Base-by-base conservation (phyloP, 768 basidiomycete species). In the Boletus insuetus region DNA sequence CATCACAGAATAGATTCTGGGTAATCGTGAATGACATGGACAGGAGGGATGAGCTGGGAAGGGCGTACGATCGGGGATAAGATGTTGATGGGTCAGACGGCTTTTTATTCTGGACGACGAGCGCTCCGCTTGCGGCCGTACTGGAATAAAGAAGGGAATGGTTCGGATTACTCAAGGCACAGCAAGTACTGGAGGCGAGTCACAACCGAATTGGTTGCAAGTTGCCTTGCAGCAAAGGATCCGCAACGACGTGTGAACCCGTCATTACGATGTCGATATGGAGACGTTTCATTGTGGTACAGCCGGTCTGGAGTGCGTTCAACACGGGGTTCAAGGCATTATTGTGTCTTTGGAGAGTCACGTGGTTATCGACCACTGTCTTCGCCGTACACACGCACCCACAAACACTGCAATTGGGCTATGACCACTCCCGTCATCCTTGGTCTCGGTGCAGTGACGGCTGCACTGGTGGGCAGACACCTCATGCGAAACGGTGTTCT, bases 401-500 rank as follows among this genome's bases (percentile, higher is more conserved):
- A 29, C 26, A 29, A 29, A 9, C 26, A 29, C 26, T 29, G 26
- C 26, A 9, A 24, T 24, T 24, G 3, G 19, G 35, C 29, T 34
- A 94, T 94, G 93, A 80, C 91, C 16, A 91, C 91, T 37, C 83
- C 91, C 51, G 69, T 92, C 44, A 74, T 93, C 40, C 65, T 93
- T 46, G 93, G 91, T 44, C 76, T 92, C 53, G 85, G 85, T 42
- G 89, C 91, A 41, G 79, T 92, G 56, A 83, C 86, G 14, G 87
- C 89, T 41, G 91, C 85, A 13, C 71, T 93, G 10, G 82, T 82
- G 20, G 91, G 90, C 8, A 79, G 93, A 46, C 84, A 85, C 43
- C 71, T 91, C 13, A 63, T 94, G 42, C 81, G 86, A 41, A 79
- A 78, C 22, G 87, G 87, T 3, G 59, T 81, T 6, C 76, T 86